Evolutionary conservation across 176 grass and related monocot genomes (phyloP).

Genomic region (Musa troglodytarum): DNA sequence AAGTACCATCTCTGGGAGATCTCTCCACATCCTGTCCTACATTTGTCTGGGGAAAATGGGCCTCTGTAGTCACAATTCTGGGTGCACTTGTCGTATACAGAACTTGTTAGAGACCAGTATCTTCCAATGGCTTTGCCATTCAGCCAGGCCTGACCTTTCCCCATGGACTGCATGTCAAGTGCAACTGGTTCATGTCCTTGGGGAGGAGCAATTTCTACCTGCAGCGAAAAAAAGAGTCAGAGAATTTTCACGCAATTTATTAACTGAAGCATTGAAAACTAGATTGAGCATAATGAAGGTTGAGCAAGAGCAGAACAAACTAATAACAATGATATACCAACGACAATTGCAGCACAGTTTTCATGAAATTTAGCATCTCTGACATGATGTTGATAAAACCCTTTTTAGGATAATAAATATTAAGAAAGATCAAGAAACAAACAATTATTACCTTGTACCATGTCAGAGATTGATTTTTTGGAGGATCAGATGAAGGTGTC

Average conservation of each 20-base stretch:
- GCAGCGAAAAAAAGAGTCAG: not conserved
- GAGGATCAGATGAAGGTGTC: conserved; percentile 46
- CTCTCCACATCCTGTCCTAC: conserved; percentile 71
- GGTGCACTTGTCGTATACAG: conserved; percentile 47
- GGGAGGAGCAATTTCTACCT: conserved; percentile 74
- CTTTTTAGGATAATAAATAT: no score
- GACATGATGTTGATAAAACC: no score
- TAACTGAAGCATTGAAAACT: not conserved
- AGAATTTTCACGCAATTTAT: no score
- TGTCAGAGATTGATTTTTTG: conserved; percentile 70
- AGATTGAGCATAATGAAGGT: no score
- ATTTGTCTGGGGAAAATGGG: conserved; percentile 66
- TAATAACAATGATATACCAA: no score
- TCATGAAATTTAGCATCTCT: no score
- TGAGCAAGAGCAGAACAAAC: no score
- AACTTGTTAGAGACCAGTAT: conserved; percentile 62
- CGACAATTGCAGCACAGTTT: no score
- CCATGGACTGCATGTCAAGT: conserved; percentile 84
- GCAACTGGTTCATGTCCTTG: conserved; percentile 70
- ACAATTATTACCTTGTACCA: conserved; percentile 90
- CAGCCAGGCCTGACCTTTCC: conserved; percentile 92
- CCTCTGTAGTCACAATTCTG: conserved; percentile 67
- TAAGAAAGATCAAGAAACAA: not conserved
- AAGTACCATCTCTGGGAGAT: conserved; percentile 90
- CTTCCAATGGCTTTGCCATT: conserved; percentile 90